Evolutionary conservation across 83 land plant species (phyloP), one percentile per base, ranked within the genome.

Genomic region (Thuja plicata): DNA sequence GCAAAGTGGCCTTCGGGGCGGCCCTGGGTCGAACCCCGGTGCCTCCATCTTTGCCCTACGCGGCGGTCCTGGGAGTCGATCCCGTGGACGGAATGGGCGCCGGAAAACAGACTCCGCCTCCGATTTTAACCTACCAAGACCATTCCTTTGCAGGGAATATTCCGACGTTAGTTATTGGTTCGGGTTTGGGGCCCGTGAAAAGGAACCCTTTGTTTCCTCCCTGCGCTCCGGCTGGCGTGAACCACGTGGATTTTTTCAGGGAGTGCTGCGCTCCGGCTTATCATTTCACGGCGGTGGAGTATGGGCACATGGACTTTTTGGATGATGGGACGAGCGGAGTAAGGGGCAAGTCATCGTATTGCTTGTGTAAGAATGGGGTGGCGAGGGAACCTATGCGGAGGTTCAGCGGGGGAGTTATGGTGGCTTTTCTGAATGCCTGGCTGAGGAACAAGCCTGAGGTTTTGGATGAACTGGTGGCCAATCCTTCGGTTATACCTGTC

Each of bases 61-160:
- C 41, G 40, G 99, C 92, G 40, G 81, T 81, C 30, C 87, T 87
- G 86, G 92, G 89, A 73, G 74, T 97, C 12, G 98, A 97, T 90
- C 98, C 98, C 0, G 95, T 95, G 5, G 96, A 91, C 84, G 97
- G 99, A n/a, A 66, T 66, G 5, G 94, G 41, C 90, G 88, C 74
- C 15, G 92, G 92, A 16, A 50, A 87, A 24, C 99, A 97, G 88
- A 96, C 95, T 1, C 82, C 84, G 1, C 99, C 98, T 0, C 93
- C 91, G 0, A 92, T 97, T 32, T 93, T 98, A 32, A 92, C 91
- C 40, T 90, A 90, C 54, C 81, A 91, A 5, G 90, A 94, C 10
- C 40, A 88, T 17, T 95, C 93, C 11, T 90, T 98, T 66, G 74
- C 91, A 38, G 91, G 93, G 5, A 48, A 88, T 0, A 86, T 92